phyloP scores from a whole-genome alignment of 768 basidiomycete genomes.

The Pleurotus citrinopileatus region DNA sequence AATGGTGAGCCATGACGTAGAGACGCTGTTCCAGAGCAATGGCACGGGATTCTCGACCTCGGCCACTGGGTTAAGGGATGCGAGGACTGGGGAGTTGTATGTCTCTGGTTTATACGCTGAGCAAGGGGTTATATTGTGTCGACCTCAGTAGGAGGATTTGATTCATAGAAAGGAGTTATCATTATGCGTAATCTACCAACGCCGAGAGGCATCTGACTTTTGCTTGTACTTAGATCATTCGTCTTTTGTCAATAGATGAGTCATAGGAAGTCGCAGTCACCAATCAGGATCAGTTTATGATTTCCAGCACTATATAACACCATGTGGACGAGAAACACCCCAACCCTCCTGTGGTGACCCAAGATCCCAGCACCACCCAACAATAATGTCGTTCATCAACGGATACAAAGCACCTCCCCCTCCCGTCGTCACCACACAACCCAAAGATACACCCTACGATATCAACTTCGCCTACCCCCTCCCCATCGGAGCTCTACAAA shows the following conservation, averaged over 20 bases:
- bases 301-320: too few species aligned
- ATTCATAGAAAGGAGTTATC: neutral
- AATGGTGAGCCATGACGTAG: slow-evolving; percentile 36
- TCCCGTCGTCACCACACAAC: neutral
- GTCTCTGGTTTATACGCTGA: slow-evolving; percentile 57
- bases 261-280: too few species aligned
- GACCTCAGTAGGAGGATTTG: neutral
- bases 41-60: slow-evolving; percentile 59
- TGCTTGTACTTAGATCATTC: too few species aligned
- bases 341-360: neutral
- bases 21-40: slow-evolving; percentile 73
- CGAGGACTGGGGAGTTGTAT: slow-evolving; percentile 45
- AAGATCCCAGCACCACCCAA: neutral
- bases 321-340: too few species aligned
- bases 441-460: slow-evolving; percentile 23
- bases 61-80: slow-evolving; percentile 51
- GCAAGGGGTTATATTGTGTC: slow-evolving; percentile 51
- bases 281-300: too few species aligned
- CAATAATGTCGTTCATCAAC: slow-evolving; percentile 3
- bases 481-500: slow-evolving; percentile 31
- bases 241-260: too few species aligned
- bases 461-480: slow-evolving; percentile 41
- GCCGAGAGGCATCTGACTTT: too few species aligned
- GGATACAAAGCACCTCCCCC: slow-evolving; percentile 1
- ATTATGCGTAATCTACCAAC: too few species aligned